Evolutionary conservation across 805 yeast genomes (phyloP).

Genomic region (Ogataea allantospora): DNA sequence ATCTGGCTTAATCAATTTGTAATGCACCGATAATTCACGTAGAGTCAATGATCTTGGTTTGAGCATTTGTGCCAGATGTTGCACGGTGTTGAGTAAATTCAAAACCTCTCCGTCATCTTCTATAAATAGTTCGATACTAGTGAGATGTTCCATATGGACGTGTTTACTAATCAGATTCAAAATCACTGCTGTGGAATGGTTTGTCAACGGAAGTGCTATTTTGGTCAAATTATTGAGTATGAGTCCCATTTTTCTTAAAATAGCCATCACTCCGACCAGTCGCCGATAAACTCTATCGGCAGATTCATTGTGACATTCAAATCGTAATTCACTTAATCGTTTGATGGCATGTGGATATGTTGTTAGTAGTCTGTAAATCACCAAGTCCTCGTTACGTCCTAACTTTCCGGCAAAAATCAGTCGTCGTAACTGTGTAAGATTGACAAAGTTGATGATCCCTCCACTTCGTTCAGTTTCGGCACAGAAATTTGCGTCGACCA

Average conservation of each 20-base stretch:
- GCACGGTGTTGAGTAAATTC: slow-evolving; percentile 30
- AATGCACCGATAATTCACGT: slow-evolving; percentile 25
- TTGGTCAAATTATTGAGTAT: slow-evolving; percentile 25
- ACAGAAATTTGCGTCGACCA: slow-evolving; percentile 32
- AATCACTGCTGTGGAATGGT: slow-evolving; percentile 33
- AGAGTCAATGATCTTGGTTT: slow-evolving; percentile 27
- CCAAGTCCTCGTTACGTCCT: slow-evolving; percentile 36
- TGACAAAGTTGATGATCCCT: slow-evolving; percentile 28
- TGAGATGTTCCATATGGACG: slow-evolving; percentile 31
- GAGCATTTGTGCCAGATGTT: slow-evolving; percentile 26
- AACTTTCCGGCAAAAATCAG: slow-evolving; percentile 29
- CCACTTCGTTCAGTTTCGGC: slow-evolving; percentile 21
- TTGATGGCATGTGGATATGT: slow-evolving; percentile 27
- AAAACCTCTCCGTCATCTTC: slow-evolving; percentile 33
- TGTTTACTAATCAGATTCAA: slow-evolving; percentile 30
- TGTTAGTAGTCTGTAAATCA: slow-evolving; percentile 30
- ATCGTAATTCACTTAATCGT: slow-evolving; percentile 26
- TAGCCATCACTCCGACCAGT: slow-evolving; percentile 35
- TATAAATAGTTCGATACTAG: slow-evolving; percentile 26
- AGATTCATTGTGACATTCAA: slow-evolving; percentile 24
- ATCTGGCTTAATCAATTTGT: slow-evolving; percentile 25
- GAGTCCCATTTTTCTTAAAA: slow-evolving; percentile 31
- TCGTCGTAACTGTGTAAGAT: slow-evolving; percentile 18
- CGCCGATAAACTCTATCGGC: slow-evolving; percentile 32
- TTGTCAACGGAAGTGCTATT: slow-evolving; percentile 31